Evolutionary conservation across 2,329 filamentous ascomycete species (phyloP), one percentile per base, ranked within the genome.

Genomic region (Thelonectria blattea): DNA sequence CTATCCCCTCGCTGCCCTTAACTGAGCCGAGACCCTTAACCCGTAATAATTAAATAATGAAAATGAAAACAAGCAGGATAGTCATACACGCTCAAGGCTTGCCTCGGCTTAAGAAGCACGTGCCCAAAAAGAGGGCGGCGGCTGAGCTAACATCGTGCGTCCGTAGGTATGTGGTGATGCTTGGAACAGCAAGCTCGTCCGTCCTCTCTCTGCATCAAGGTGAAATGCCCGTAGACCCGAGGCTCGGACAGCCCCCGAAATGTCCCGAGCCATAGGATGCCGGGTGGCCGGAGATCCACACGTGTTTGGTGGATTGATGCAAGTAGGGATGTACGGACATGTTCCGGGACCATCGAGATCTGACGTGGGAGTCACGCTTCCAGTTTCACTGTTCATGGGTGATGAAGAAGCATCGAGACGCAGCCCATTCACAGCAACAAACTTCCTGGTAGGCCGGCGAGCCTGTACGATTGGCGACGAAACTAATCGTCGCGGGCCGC

Each of bases 401-500:
- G 39, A 49, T 24, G 51, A 58, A 46, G 54, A 58, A 45, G 18
- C 56, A 27, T 54, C 37, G 12, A 39, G 51, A 20, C 27, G 48
- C 32, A 46, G 7, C 14, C 46, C 12, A 32, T 39, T 30, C 32
- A n/a, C 53, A 17, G 27, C 34, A 42, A 47, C n/a, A 52, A 2
- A 6, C 2, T 24, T 24, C 3, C 5, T 9, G 5, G 27, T 30
- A 4, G 5, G 27, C 8, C 8, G 27, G 5, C 27, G 27, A 10
- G 8, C 8, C 27, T 30, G 5, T 2, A 10, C 14, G 51, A 47
- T 37, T 24, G 43, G 30, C 30, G 17, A 39, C 34, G 11, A 48
- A 52, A 39, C 57, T 79, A 80, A 41, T 77, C 72, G 17, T 75
- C 63, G 51, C 66, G 67, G 42, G 63, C 65, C 37, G 64, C 63